Evolutionary conservation across 2,329 filamentous ascomycete genomes (phyloP).

Genomic region (Microcyclospora pomicola): DNA sequence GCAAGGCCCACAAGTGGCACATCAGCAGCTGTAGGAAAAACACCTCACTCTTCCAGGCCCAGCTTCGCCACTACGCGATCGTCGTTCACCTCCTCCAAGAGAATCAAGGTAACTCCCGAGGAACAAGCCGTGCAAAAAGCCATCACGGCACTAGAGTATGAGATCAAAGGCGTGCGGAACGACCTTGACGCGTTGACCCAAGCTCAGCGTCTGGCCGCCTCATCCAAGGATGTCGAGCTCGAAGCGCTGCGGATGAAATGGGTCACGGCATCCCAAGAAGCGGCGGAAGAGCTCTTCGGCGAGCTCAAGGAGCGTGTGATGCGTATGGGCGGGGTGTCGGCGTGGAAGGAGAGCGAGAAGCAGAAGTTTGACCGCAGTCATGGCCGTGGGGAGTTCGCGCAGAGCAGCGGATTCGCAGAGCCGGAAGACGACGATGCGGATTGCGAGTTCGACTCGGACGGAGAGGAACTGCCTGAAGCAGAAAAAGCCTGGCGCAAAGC

Average conservation of each 20-base stretch:
- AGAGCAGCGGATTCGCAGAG: slow-evolving; percentile 1
- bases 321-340: slow-evolving; percentile 48
- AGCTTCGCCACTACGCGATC: slow-evolving; percentile 24
- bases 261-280: slow-evolving; percentile 44
- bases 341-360: slow-evolving; percentile 31
- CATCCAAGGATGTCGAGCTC: slow-evolving; percentile 40
- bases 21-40: background rate
- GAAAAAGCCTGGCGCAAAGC: slow-evolving; percentile 34
- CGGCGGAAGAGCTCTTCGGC: slow-evolving; percentile 54
- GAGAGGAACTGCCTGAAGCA: slow-evolving; percentile 21
- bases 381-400: slow-evolving; percentile 17
- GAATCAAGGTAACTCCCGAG: slow-evolving; percentile 10
- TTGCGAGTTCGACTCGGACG: slow-evolving; percentile 22
- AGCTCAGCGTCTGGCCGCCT: slow-evolving; percentile 37
- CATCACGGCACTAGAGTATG: slow-evolving; percentile 13
- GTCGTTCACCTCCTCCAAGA: slow-evolving; percentile 13
- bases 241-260: slow-evolving; percentile 45
- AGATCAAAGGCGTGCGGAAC: slow-evolving; percentile 28
- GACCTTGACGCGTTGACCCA: slow-evolving; percentile 40
- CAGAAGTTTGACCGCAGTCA: slow-evolving; percentile 18
- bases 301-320: slow-evolving; percentile 46
- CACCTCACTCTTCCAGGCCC: slow-evolving; percentile 10
- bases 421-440: slow-evolving; percentile 22
- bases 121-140: slow-evolving; percentile 14
- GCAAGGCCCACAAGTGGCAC: background rate